Evolutionary conservation across 805 yeast genomes (phyloP), one percentile per base, ranked within the genome.

Genomic region (Sungouiozyma intestinalis): DNA sequence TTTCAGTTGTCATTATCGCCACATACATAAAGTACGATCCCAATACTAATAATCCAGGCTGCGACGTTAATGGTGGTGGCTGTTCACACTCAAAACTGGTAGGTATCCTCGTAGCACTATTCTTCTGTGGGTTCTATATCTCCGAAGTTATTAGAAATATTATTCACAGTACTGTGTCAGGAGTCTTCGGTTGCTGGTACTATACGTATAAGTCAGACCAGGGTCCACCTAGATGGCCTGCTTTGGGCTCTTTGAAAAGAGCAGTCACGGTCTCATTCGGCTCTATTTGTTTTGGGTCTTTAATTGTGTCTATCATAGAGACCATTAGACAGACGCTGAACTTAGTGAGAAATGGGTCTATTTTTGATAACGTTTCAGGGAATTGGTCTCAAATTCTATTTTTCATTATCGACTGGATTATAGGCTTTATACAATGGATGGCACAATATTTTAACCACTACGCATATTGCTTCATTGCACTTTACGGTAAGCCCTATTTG

Each of bases 121-220:
- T 86, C 49, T 85, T 88, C 60, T 82, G 90, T 4, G 95, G 94
- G 16, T 87, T 75, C 58, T 82, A 77, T 59, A 75, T 86, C 45
- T 74, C 92, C 21, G 96, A 86, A 62, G 92, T 87, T 16, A 68
- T 85, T 44, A 78, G 79, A 63, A 86, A 84, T 53, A 71, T 84
- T 14, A 79, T 86, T 32, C 94, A 88, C 55, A 83, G 81, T 17
- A 76, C 87, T 1, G 78, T 85, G 38, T 72, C 90, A 18, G 95
- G 95, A 19, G 77, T 86, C 16, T 88, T 75, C 58, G 96, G 96
- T 8, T 75, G 90, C 7, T 88, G 97, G 96, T 87, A 85, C 62
- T 88, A 85, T 62, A 73, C 83, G 61, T 73, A 82, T 16, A 69
- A 70, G 42, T 75, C 86, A 11, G 86, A 80, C 57, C 81, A 81